Conservation (phyloP, 169 alveolate genomes). For the Plasmodium inui region DNA sequence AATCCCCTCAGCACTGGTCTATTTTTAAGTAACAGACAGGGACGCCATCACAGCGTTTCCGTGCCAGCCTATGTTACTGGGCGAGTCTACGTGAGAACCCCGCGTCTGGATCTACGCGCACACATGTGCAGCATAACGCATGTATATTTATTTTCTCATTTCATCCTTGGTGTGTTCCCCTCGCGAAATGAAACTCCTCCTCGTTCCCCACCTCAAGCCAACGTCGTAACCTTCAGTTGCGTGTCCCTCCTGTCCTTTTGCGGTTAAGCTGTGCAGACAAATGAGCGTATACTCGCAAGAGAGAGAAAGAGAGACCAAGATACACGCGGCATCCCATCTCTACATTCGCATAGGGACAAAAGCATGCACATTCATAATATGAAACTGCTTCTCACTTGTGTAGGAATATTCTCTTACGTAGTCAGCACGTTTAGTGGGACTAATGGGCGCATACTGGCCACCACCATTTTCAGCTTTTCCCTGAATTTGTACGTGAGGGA, state of each 20-base stretch:
- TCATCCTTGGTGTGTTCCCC: background rate
- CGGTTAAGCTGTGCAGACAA: conserved; percentile 17
- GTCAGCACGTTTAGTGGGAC: background rate
- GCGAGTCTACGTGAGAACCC: background rate
- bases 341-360: background rate
- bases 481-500: conserved; percentile 26
- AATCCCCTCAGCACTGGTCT: conserved; percentile 30
- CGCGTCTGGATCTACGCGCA: background rate
- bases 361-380: background rate
- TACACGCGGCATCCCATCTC: background rate
- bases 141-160: conserved; percentile 2
- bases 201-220: conserved; percentile 11
- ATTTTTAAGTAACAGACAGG: conserved; percentile 44
- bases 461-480: conserved; percentile 48
- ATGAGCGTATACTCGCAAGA: background rate
- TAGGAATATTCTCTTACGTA: conserved; percentile 66
- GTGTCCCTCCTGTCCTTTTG: conserved; percentile 52
- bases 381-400: background rate
- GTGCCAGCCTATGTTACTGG: background rate
- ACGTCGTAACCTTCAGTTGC: conserved; percentile 33
- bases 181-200: background rate
- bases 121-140: conserved; percentile 3
- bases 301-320: background rate
- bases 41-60: background rate
- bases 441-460: conserved; percentile 13